Conservation (phyloP, 192 early-diverging fungal species). For the Coemansia guatemalensis region DNA sequence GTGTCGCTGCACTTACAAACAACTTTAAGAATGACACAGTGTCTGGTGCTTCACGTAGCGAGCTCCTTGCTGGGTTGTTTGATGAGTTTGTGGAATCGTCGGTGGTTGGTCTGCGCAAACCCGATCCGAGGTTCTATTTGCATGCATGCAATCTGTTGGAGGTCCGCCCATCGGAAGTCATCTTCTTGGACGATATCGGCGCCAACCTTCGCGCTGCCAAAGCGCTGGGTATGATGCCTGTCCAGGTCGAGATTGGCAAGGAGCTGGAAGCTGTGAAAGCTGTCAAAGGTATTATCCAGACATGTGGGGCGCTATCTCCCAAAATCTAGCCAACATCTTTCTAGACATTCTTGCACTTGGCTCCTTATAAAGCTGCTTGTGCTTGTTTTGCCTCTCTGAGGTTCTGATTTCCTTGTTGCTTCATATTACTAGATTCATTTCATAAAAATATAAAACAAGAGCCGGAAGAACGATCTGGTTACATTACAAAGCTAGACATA, state of each 20-base stretch:
- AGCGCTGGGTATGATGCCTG: slow-evolving; percentile 68
- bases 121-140: slow-evolving; percentile 71
- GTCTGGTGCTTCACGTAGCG: slow-evolving; percentile 19
- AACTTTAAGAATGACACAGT: slow-evolving; percentile 61
- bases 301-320: slow-evolving; percentile 13
- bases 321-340: slow-evolving; percentile 14
- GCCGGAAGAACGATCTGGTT: too few species aligned
- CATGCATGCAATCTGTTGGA: slow-evolving; percentile 71
- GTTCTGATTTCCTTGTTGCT: slow-evolving; percentile 3
- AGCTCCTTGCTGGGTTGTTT: slow-evolving; percentile 57
- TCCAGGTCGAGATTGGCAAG: slow-evolving; percentile 55
- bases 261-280: slow-evolving; percentile 30
- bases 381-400: neutral
- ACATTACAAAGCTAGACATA: neutral
- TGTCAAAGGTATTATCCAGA: slow-evolving; percentile 23
- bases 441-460: neutral
- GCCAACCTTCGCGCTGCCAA: slow-evolving; percentile 71
- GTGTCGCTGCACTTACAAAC: slow-evolving; percentile 80
- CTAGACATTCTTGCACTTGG: slow-evolving; percentile 1
- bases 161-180: slow-evolving; percentile 63
- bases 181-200: slow-evolving; percentile 88
- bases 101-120: slow-evolving; percentile 77
- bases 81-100: slow-evolving; percentile 76
- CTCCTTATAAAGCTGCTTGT: neutral
- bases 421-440: slow-evolving; percentile 7